phyloP scores from a whole-genome alignment of 1,284 basidiomycete genomes.

The Tylopilus orsonianus region DNA sequence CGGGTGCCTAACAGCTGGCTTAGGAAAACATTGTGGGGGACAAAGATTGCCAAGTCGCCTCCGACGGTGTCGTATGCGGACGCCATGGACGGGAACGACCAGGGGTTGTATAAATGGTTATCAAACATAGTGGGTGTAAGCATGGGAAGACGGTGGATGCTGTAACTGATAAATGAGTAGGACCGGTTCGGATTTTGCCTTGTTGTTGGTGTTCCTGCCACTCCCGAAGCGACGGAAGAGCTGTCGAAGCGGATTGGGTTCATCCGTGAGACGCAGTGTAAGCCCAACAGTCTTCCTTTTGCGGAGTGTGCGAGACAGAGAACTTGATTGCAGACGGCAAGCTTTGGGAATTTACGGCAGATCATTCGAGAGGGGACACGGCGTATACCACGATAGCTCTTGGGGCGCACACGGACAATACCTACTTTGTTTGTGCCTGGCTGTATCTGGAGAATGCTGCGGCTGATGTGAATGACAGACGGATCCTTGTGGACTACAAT shows the following conservation, averaged over 20 bases:
- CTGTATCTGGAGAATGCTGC: neutral
- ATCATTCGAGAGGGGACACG: constrained; percentile 88
- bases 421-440: constrained; percentile 71
- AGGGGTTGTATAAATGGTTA: constrained; percentile 80
- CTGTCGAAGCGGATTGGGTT: constrained; percentile 79
- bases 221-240: constrained; percentile 82
- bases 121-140: constrained; percentile 68
- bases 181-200: constrained; percentile 90
- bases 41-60: constrained; percentile 72
- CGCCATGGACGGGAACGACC: constrained; percentile 67
- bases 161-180: constrained; percentile 39
- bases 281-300: constrained; percentile 4
- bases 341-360: constrained; percentile 97
- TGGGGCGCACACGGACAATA: constrained; percentile 93
- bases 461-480: constrained; percentile 51
- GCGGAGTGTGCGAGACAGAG: constrained; percentile 1
- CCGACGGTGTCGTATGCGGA: constrained; percentile 78
- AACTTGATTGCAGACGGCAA: constrained; percentile 62
- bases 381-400: constrained; percentile 89
- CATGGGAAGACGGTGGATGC: neutral
- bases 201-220: constrained; percentile 78
- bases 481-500: constrained; percentile 89
- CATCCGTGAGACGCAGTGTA: constrained; percentile 93
- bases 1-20: neutral
- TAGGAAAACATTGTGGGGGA: constrained; percentile 82